phyloP scores from a whole-genome alignment of 164 flowering plant genomes.

The Houttuynia cordata region DNA sequence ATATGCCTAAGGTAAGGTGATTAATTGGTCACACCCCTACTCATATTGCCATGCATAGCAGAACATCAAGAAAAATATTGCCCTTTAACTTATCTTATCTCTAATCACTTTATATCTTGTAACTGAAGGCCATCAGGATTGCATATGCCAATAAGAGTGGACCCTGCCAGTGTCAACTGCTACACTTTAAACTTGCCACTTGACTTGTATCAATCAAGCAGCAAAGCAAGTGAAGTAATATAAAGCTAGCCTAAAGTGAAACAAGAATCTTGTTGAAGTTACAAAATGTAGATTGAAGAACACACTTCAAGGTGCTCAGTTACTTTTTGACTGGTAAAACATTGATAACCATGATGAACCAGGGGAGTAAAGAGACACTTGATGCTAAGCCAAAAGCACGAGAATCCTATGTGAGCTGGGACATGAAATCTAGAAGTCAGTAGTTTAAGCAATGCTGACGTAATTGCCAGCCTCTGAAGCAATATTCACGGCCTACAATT shows the following conservation, averaged over 20 bases:
- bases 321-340: conserved; percentile 36
- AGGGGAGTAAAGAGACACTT: conserved; percentile 12
- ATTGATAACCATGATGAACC: background rate
- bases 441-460: background rate
- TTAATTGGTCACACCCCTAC: background rate
- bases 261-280: conserved; percentile 55
- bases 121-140: background rate
- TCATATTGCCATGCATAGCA: too few species aligned
- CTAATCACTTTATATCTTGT: background rate
- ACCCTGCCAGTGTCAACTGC: conserved; percentile 1
- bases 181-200: conserved; percentile 14
- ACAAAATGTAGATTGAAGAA: conserved; percentile 37
- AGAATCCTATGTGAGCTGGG: conserved; percentile 10
- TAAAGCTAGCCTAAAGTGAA: conserved; percentile 40
- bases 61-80: too few species aligned
- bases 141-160: background rate
- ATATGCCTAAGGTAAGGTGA: background rate
- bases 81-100: background rate
- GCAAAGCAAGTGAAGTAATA: conserved; percentile 32
- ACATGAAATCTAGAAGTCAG: background rate
- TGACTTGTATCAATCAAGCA: conserved; percentile 30
- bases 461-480: background rate
- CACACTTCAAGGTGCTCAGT: conserved; percentile 29
- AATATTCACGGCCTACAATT: background rate
- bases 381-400: conserved; percentile 6